Conservation (phyloP, 768 basidiomycete species). For the Tulasnella sp. region DNA sequence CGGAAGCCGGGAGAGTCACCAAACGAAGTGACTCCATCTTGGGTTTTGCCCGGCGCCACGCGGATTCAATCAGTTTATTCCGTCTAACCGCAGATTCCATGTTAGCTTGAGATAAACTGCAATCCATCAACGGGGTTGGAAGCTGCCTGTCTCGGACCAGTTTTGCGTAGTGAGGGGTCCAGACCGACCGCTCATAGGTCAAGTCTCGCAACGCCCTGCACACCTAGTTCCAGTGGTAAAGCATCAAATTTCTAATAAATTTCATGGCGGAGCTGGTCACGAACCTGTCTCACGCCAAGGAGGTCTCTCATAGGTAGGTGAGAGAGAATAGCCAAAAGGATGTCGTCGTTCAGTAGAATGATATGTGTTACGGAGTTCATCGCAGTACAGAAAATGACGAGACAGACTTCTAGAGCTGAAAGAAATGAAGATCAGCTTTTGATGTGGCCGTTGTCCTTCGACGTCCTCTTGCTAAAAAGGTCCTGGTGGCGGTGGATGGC, state of each 20-base stretch:
- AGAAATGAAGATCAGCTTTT: too few species aligned
- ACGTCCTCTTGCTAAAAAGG: too few species aligned
- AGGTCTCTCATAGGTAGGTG: not conserved
- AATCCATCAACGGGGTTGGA: not conserved
- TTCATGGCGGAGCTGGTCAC: not conserved
- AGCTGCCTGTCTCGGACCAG: not conserved
- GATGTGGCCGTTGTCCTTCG: too few species aligned
- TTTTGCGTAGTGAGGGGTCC: not conserved
- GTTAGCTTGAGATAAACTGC: not conserved
- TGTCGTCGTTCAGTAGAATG: not conserved
- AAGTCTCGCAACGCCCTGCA: not conserved
- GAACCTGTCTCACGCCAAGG: not conserved
- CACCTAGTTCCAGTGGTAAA: not conserved
- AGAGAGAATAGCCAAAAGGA: not conserved
- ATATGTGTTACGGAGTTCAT: not conserved
- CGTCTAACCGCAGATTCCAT: not conserved
- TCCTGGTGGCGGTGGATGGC: too few species aligned
- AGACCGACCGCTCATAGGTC: not conserved
- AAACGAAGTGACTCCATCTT: not conserved
- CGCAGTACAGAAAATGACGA: too few species aligned
- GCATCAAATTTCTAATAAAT: not conserved
- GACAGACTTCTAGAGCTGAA: too few species aligned
- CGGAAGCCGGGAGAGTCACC: not conserved
- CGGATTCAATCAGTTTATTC: not conserved
- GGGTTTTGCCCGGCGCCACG: not conserved